Evolutionary conservation across 129 eudicot genomes (phyloP).

Genomic region (carrot (Daucus carota)): DH1_v3.0 NC_030381.2:48360501-48361000

Average conservation of each 20-base stretch:
- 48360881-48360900: too few relatives aligned
- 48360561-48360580: background rate
- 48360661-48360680: background rate
- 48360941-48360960: too few relatives aligned
- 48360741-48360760: background rate
- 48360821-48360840: constrained; percentile 2
- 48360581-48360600: constrained; percentile 6
- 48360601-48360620: background rate
- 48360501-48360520: background rate
- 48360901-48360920: too few relatives aligned
- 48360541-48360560: background rate
- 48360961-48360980: too few relatives aligned
- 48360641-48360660: constrained; percentile 1
- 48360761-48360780: background rate
- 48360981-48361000: too few relatives aligned
- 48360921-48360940: too few relatives aligned
- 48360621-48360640: background rate
- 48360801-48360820: background rate
- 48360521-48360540: background rate
- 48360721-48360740: too few relatives aligned
- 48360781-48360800: background rate
- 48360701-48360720: background rate
- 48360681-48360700: background rate
- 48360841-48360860: background rate
- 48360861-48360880: too few relatives aligned